Conservation (phyloP, 176 grass and related monocot species). For the Secale cereale region DNA sequence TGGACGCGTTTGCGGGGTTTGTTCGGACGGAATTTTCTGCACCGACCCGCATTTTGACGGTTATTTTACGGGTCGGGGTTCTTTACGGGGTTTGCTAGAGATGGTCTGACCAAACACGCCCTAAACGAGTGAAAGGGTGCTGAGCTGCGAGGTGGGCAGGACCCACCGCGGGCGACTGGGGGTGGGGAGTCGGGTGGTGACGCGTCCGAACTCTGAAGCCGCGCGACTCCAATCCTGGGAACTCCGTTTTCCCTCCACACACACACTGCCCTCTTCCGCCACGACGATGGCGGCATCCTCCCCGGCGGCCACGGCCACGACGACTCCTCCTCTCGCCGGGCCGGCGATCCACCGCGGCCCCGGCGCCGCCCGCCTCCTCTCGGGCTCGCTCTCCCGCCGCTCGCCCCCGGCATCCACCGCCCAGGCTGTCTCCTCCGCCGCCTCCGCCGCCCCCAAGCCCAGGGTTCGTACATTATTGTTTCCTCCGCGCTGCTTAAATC, state of each 20-base stretch:
- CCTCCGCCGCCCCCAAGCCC: conserved; percentile 5
- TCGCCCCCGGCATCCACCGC: neutral
- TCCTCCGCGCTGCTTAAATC: neutral
- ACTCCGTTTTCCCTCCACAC: conserved; percentile 31
- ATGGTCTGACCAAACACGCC: too few species aligned
- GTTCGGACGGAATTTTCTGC: too few species aligned
- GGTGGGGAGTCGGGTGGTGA: neutral
- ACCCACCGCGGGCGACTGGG: neutral
- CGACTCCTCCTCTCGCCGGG: conserved; percentile 1
- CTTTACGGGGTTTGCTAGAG: too few species aligned
- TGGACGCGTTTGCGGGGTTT: too few species aligned
- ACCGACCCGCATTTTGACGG: too few species aligned
- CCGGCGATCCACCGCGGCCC: neutral
- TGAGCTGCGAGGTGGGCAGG: neutral
- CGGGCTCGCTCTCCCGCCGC: neutral
- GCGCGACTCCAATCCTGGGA: conserved; percentile 16
- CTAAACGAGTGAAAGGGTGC: too few species aligned
- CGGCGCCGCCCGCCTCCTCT: neutral
- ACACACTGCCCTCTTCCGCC: neutral
- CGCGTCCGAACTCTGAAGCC: neutral
- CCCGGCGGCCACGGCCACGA: neutral
- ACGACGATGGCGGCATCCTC: conserved; percentile 10
- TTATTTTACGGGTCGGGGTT: too few species aligned
- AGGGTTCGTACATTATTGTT: conserved; percentile 34
- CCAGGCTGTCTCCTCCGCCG: neutral